A percentile compares a stretch with the other conserved stretches of the same genome.
phyloP scores from a whole-genome alignment of 2,329 filamentous ascomycete species.

The Ceratocystis cacaofunesta region DNA sequence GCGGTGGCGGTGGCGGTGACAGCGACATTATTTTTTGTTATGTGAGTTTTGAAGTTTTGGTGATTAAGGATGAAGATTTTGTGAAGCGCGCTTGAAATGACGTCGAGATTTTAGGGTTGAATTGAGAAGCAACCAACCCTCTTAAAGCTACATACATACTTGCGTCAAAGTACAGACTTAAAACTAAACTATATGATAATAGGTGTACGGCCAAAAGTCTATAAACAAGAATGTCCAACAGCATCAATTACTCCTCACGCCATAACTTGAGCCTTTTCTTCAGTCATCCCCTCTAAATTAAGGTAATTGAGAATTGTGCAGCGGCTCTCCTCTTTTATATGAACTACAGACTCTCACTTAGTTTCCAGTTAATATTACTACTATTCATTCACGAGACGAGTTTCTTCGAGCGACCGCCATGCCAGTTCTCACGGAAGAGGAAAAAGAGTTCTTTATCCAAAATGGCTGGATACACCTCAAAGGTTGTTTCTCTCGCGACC shows the following conservation, averaged over 20 bases:
- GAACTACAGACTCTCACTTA: not conserved
- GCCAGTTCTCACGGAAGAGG: conserved; percentile 25
- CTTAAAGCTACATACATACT: not conserved
- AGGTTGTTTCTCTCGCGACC: conserved; percentile 27
- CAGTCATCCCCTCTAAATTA: no score
- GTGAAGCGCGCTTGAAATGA: not conserved
- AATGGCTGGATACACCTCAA: conserved; percentile 27
- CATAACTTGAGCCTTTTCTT: not conserved
- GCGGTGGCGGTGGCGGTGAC: not conserved
- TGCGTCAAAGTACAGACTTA: not conserved
- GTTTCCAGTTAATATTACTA: not conserved
- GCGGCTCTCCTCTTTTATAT: no score
- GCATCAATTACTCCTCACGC: not conserved
- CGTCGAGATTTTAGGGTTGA: not conserved
- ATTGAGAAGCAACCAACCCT: not conserved
- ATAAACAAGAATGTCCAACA: not conserved
- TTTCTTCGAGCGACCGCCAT: not conserved
- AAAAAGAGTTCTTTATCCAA: conserved; percentile 29
- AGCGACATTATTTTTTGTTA: not conserved
- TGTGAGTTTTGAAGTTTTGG: not conserved
- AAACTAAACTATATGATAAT: not conserved
- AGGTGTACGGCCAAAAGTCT: conserved; percentile 4
- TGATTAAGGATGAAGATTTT: not conserved
- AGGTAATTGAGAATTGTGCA: no score
- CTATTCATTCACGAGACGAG: not conserved